phyloP scores from a whole-genome alignment of 768 basidiomycete genomes.

The Macrocybe gigantea region DNA sequence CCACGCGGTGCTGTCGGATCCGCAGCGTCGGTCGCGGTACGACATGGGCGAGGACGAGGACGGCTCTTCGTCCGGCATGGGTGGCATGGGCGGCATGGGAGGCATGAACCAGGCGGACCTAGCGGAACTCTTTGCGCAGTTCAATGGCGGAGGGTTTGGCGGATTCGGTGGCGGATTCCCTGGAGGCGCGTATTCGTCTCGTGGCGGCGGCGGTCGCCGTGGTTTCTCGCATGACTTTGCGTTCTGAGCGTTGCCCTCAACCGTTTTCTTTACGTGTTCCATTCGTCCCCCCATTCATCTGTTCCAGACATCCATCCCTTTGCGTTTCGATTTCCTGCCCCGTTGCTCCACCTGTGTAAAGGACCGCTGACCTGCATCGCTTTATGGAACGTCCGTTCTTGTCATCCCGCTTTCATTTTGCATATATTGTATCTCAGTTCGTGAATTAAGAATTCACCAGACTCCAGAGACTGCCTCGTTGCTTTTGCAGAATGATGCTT shows the following conservation, averaged over 20 bases:
- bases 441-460: too few species aligned
- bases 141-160: constrained; percentile 38
- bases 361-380: too few species aligned
- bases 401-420: too few species aligned
- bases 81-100: constrained; percentile 36
- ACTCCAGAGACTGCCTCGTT: too few species aligned
- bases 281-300: neutral
- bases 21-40: constrained; percentile 65
- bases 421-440: too few species aligned
- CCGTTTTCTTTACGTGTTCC: neutral
- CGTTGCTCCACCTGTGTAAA: too few species aligned
- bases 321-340: too few species aligned
- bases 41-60: constrained; percentile 83
- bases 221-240: constrained; percentile 26
- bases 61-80: constrained; percentile 35
- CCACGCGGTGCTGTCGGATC: constrained; percentile 76
- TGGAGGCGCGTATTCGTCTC: constrained; percentile 10
- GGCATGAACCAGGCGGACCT: constrained; percentile 45
- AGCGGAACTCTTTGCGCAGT: constrained; percentile 60
- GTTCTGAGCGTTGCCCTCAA: constrained; percentile 13
- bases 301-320: too few species aligned
- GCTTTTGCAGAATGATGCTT: too few species aligned
- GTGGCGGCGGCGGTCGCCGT: constrained; percentile 14
- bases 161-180: constrained; percentile 17
- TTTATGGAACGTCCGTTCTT: too few species aligned